Evolutionary conservation across 345 rosid species (phyloP), one percentile per base, ranked within the genome.

Genomic region (Psidium friedrichsthalianum): DNA sequence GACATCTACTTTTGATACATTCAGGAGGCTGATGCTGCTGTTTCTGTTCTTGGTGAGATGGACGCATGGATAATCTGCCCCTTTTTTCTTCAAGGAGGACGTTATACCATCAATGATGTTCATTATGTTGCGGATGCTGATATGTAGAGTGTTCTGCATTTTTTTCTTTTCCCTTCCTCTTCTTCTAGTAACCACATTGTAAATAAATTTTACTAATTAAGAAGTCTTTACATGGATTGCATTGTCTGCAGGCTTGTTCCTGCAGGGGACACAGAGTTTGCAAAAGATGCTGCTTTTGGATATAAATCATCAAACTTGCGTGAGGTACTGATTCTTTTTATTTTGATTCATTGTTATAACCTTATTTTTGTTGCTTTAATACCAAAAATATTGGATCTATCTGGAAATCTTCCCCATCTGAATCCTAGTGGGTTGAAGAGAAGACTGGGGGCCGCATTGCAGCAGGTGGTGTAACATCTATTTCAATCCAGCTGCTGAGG

Each of bases 51-150:
- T 80, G 99, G 98, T 83, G 93, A 97, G 90, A 91, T 97, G 94
- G 99, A 97, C 78, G 93, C 97, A 15, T 97, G 98, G 98, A 97
- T 97, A 84, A 90, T 97, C 86, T 97, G 98, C 90, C 99, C 99
- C 15, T 97, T 97, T 89, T 97, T 97, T 82, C 97, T 95, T 89
- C 99, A 97, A 92, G 99, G 98, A 89, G 99, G 98, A 85, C 98
- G 99, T 69, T 95, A 94, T 88, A 97, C 99, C 74, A 93, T 95
- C 64, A 89, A 92, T 86, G 98, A 97, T 86, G 87, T 94, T 86
- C 99, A 97, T 86, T 97, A 95, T 90, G 99, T 97, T 89, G 96
- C 97, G 52, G 98, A 97, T 87, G 92, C 93, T 83, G 98, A 97
- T 86, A 6, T 90, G 99, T 97, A 94, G 51, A 57, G 25, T 74